Base-by-base conservation (phyloP, 1,284 basidiomycete genomes). In the Pisolithus thermaeus region DNA sequence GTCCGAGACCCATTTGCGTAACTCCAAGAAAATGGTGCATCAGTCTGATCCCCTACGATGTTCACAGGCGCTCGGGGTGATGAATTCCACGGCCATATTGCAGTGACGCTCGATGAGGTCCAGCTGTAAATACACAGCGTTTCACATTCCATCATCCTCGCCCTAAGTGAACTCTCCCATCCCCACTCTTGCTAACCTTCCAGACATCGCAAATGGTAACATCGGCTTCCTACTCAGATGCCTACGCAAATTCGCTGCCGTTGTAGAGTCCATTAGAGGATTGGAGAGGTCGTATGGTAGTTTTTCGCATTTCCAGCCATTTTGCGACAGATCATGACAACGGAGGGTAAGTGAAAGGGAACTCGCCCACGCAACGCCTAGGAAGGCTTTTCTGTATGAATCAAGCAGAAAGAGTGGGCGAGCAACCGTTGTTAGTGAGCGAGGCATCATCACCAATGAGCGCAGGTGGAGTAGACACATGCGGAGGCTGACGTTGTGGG, bases 311-410 rank as follows among this genome's bases (percentile, higher is more conserved):
- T 53, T 28, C 49, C 46, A 18, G 68, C 0, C 14, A 66, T 25
- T 9, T 2, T 22, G 42, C 3, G 28, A 50, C 0, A 54, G 49
- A 4, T 48, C 50, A n/a, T 55, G 56, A 59, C 61, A 68, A n/a
- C 59, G 58, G 14, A 30, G 42, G n/a, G 53, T 62, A 1, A 27
- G 16, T 16, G 43, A 52, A 16, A 56, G 39, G 16, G 56, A 60
- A 40, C 64, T 68, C 35, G 46, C 59, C n/a, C 55, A 64, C 6
- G 68, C 28, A 18, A 48, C 55, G 2, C 63, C 61, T 7, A 62
- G 27, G 7, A 66, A 55, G 4, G 55, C 56, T 25, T 56, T 58
- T 28, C n/a, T 60, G 42, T 2, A 68, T 22, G 28, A 20, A 51
- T n/a, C 63, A 55, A 2, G 51, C 59, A 0, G n/a, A 50, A 3